Evolutionary conservation across 78 protist genomes (phyloP).

Genomic region (Emiliania huxleyi): DNA sequence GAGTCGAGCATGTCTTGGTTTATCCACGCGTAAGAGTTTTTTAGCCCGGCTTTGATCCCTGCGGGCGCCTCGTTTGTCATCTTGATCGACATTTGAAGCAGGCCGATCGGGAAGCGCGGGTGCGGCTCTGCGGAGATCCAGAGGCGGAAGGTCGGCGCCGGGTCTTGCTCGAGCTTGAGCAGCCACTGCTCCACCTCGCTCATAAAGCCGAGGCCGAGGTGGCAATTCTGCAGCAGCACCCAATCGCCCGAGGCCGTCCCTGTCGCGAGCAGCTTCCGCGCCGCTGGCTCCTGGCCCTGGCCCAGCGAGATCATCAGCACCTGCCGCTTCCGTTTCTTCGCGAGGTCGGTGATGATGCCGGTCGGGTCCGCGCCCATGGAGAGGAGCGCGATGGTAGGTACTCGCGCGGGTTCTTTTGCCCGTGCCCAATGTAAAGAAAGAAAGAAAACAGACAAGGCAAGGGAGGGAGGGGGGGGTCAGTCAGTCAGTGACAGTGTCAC

Average conservation of each 20-base stretch:
- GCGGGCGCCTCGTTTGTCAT: slow-evolving; percentile 86
- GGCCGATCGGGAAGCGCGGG: slow-evolving; percentile 75
- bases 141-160: slow-evolving; percentile 63
- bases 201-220: slow-evolving; percentile 76
- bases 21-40: slow-evolving; percentile 62
- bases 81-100: slow-evolving; percentile 85
- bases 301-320: slow-evolving; percentile 78
- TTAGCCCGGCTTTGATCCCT: slow-evolving; percentile 79
- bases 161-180: slow-evolving; percentile 5
- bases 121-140: slow-evolving; percentile 81
- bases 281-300: slow-evolving; percentile 86
- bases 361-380: slow-evolving; percentile 87
- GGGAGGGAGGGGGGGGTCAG: too few relatives aligned
- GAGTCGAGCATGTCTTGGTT: slow-evolving; percentile 73
- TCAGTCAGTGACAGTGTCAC: too few relatives aligned
- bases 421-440: too few relatives aligned
- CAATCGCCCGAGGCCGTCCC: slow-evolving; percentile 66
- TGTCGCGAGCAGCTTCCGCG: slow-evolving; percentile 45
- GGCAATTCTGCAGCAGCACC: slow-evolving; percentile 89
- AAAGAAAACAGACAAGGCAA: too few relatives aligned
- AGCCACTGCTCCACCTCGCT: slow-evolving; percentile 50
- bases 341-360: slow-evolving; percentile 55
- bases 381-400: slow-evolving; percentile 76
- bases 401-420: too few relatives aligned
- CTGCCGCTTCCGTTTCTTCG: slow-evolving; percentile 65